Evolutionary conservation across 140 eudicot genomes (phyloP).

Genomic region (Flaveria floridana): DNA sequence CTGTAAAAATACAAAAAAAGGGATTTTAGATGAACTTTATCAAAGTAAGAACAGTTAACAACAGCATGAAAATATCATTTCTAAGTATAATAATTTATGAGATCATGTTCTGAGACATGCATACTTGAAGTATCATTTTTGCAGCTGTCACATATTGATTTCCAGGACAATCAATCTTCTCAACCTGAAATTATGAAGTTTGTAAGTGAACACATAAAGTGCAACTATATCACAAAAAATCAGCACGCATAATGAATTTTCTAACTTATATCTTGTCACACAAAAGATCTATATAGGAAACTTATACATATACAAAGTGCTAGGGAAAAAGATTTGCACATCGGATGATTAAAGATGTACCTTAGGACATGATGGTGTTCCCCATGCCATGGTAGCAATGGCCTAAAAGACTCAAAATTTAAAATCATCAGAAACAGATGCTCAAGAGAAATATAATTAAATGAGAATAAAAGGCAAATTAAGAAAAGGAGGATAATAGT

Average conservation of each 20-base stretch:
- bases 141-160: too few relatives aligned
- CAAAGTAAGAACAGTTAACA: too few relatives aligned
- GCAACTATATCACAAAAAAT: not conserved
- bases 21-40: too few relatives aligned
- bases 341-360: slow-evolving; percentile 36
- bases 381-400: slow-evolving; percentile 98
- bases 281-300: not conserved
- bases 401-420: slow-evolving; percentile 48
- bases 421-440: slow-evolving; percentile 18
- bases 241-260: not conserved
- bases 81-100: too few relatives aligned
- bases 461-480: too few relatives aligned
- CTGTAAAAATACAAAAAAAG: too few relatives aligned
- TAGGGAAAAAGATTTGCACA: not conserved
- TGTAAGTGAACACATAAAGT: not conserved
- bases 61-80: too few relatives aligned
- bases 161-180: slow-evolving; percentile 91
- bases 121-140: too few relatives aligned
- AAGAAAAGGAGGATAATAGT: not conserved
- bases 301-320: not conserved
- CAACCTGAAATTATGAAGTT: slow-evolving; percentile 53
- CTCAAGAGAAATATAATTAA: not conserved
- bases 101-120: too few relatives aligned
- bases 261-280: not conserved
- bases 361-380: slow-evolving; percentile 89